Base-by-base conservation (phyloP, 2,329 filamentous ascomycete species). In the Xylaria sp. region DNA sequence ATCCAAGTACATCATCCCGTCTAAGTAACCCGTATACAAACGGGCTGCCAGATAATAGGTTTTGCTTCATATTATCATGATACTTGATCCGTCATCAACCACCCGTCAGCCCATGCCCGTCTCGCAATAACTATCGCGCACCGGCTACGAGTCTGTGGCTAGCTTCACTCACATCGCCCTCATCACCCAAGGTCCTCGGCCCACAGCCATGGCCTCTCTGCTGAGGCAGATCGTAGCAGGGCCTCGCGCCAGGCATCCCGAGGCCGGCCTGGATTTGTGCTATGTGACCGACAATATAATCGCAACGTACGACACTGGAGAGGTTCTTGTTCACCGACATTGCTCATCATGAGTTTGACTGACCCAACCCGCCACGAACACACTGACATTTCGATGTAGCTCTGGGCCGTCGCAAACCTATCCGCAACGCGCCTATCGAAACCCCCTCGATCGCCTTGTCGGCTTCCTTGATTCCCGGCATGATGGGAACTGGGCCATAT, bases 191-290 rank as follows among this genome's bases (percentile, higher is more conserved):
- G 21, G n/a, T 21, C 53, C 27, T 34, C 19, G 5, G 30, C 14
- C 32, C 45, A 14, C 39, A 56, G 53, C 47, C 47, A 89, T 90
- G 93, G 86, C 92, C 63, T 93, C 91, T 24, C 82, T 98, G 69
- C 87, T 98, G 73, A 92, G 95, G 75, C 93, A 97, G 79, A 93
- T 98, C 71, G 93, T 98, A 70, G 94, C 96, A 53, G 91, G 94
- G 9, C 95, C 96, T 12, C 89, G 96, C 72, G 85, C 90, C 68
- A 89, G 91, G 75, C 94, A 98, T 78, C 87, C 92, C 34, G 95
- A 98, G 83, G 92, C 95, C 7, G 92, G 92, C 5, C 86, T 99
- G 30, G 96, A 99, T 79, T 87, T 99, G 53, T 98, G 95, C 85
- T 99, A 99, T 81, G 94, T 98, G 42, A 97, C 94, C 0, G 89